phyloP scores from a whole-genome alignment of 257 asterid genomes.

The Rubia yunnanensis region DNA sequence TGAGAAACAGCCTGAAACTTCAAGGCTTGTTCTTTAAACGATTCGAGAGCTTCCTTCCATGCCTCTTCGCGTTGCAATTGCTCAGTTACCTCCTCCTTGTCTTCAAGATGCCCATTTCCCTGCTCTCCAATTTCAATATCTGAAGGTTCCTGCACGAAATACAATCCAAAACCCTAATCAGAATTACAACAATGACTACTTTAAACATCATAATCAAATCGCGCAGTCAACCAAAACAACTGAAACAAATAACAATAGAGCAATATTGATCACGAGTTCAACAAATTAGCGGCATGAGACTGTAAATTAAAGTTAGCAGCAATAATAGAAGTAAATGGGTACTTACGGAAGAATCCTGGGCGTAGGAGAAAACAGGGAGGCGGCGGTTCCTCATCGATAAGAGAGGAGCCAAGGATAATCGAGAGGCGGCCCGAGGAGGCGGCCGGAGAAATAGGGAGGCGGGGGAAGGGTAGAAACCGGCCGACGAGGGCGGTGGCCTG shows the following conservation, averaged over 20 bases:
- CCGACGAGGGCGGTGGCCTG: neutral
- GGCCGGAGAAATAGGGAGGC: neutral
- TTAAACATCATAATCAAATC: neutral
- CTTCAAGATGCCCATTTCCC: constrained; percentile 31
- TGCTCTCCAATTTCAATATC: constrained; percentile 50
- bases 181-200: neutral
- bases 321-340: neutral
- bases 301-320: neutral
- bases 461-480: constrained; percentile 4
- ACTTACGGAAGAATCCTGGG: constrained; percentile 72
- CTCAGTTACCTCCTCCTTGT: constrained; percentile 28
- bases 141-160: constrained; percentile 44
- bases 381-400: constrained; percentile 30
- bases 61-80: constrained; percentile 45
- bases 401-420: neutral
- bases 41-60: constrained; percentile 64
- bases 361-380: constrained; percentile 28
- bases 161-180: neutral
- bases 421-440: neutral
- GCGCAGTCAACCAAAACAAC: too few relatives aligned
- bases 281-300: neutral
- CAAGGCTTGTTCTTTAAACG: constrained; percentile 71
- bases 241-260: neutral
- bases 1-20: constrained; percentile 61
- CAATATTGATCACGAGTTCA: neutral